A percentile compares a stretch with the other conserved stretches of the same genome.
phyloP scores from a whole-genome alignment of 495 filamentous ascomycete genomes.

The Glarea lozoyensis region DNA sequence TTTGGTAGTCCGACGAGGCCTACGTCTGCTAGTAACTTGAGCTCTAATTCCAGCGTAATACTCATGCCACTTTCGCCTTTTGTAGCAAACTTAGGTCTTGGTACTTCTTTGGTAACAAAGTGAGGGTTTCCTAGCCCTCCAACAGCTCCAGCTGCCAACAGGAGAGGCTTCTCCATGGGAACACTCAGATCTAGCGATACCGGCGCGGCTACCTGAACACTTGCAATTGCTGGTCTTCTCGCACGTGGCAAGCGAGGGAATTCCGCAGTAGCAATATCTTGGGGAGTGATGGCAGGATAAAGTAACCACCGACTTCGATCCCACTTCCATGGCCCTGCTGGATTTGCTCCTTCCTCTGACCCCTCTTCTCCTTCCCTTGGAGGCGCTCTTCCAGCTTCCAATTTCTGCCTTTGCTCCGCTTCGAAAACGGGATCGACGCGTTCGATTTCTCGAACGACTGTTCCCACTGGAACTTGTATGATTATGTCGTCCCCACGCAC shows the following conservation, averaged over 20 bases:
- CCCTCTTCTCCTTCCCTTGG: no score
- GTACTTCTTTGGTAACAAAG: constrained; percentile 61
- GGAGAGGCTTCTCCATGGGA: constrained; percentile 71
- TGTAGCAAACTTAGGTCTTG: constrained; percentile 77
- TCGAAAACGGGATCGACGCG: constrained; percentile 70
- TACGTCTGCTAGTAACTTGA: constrained; percentile 91
- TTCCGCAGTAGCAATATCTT: constrained; percentile 50
- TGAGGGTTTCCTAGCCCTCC: constrained; percentile 93
- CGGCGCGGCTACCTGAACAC: constrained; percentile 57
- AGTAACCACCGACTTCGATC: constrained; percentile 71
- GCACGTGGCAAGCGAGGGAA: constrained; percentile 50
- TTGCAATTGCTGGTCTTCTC: constrained; percentile 44
- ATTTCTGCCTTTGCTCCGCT: constrained; percentile 35
- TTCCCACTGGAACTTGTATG: constrained; percentile 86
- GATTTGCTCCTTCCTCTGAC: constrained; percentile 24
- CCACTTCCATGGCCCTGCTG: constrained; percentile 18
- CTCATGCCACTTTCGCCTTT: constrained; percentile 71
- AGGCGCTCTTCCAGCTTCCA: no score
- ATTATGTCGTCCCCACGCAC: constrained; percentile 78
- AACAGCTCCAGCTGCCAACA: constrained; percentile 84
- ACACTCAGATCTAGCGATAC: constrained; percentile 74
- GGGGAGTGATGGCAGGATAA: constrained; percentile 64
- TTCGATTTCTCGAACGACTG: constrained; percentile 73
- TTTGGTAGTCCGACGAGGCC: constrained; percentile 93
- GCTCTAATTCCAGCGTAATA: constrained; percentile 76